These are phyloP conservation scores for Termitomyces sp. DNA, from an alignment of 768 basidiomycete species.

Conservation along the genomic window DNA sequence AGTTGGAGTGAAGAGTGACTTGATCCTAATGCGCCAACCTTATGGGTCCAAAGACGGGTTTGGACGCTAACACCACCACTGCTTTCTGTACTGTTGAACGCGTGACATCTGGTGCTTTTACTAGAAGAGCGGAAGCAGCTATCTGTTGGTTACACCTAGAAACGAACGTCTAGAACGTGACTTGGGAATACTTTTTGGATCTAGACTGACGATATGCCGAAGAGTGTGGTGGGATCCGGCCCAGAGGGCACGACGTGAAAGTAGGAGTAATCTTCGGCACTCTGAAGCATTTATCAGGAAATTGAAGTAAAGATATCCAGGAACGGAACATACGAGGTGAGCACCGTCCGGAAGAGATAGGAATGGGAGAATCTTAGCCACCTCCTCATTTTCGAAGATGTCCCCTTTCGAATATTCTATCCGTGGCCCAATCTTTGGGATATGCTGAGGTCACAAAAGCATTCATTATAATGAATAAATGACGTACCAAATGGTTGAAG, in stretches of 20 bases:
- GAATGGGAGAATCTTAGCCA: conserved; percentile 85
- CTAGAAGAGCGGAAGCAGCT: conserved; percentile 66
- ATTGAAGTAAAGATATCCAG: background rate
- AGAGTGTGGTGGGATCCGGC: conserved; percentile 73
- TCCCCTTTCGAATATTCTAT: conserved; percentile 81
- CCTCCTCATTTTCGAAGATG: conserved; percentile 80
- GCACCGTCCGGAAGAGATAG: conserved; percentile 96
- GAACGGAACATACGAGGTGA: conserved; percentile 61
- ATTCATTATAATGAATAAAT: background rate
- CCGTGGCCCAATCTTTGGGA: conserved; percentile 78
- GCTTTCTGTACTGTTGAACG: conserved; percentile 97
- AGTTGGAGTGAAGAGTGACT: background rate
- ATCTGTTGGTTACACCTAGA: conserved; percentile 93
- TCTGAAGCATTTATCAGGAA: conserved; percentile 33
- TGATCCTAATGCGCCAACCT: conserved; percentile 37
- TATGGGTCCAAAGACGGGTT: conserved; percentile 91
- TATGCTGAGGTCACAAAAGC: background rate
- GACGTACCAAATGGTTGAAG: conserved; percentile 84
- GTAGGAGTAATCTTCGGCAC: conserved; percentile 92
- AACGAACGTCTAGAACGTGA: background rate
- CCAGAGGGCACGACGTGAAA: conserved; percentile 83
- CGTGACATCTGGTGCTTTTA: conserved; percentile 81
- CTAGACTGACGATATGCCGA: conserved; percentile 87
- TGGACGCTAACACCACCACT: conserved; percentile 87
- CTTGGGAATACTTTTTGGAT: background rate